Base-by-base conservation (phyloP, 306 rosid genomes). In the Sicyos edulis region DNA sequence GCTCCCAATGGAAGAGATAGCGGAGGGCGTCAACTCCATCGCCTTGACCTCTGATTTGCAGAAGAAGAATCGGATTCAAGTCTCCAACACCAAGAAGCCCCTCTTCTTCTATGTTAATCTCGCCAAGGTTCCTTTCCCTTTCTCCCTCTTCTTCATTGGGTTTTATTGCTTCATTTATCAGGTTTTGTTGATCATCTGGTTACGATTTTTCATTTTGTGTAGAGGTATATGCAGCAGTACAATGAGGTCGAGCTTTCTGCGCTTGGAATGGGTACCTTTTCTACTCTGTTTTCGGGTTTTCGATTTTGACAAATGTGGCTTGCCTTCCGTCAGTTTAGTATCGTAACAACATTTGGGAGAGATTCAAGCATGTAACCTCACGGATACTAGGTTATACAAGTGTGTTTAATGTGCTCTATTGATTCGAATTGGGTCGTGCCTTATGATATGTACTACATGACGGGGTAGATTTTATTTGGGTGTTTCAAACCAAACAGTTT, bases 231-330 rank as follows among this genome's bases (percentile, higher is more conserved):
- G 87, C 87, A 86, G 73, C 90, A 81, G 70, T 71, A 86, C 72
- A 78, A 78, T 57, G 90, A 86, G 80, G 90, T 86, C 29, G 90
- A 86, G 81, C 90, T 86, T 66, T 86, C 90, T 61, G 87, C 90
- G 17, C 90, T 86, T 60, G 90, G 90, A 66, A 86, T 86, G 87
- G 87, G 87, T 83, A 55, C 65, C 10, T 53, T 61, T 51, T 20
- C 54, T 34, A 1, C 7, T 10, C 6, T 56, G 0, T 13, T 54
- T 17, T 37, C 2, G 17, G 61, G 20, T 29, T 53, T 47, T 11
- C 55, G 29, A 21, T 20, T 66, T 15, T 67, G 56, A 22, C 42
- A 59, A 26, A 16, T 58, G 4, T 4, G 19, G 40, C 22, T 67
- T 20, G 10, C n/a, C 55, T 47, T 64, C 29, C 10, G 34, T 26